These are phyloP conservation scores for Tirmania nivea DNA, from an alignment of 495 filamentous ascomycete genomes.

Conservation along the genomic window DNA sequence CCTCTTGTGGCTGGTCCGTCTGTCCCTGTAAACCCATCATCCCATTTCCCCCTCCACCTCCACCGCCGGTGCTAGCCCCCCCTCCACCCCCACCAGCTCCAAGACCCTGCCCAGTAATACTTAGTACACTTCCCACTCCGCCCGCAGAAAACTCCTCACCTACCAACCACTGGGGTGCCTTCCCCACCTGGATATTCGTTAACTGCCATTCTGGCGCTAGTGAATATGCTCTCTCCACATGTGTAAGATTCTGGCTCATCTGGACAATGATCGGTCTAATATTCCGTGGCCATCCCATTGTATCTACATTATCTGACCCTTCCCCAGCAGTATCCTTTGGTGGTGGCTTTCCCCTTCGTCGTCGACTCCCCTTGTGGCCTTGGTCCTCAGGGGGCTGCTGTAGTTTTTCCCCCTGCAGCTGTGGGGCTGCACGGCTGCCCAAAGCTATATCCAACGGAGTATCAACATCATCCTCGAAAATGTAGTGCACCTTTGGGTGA, in stretches of 20 bases:
- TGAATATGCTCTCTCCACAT: conserved; percentile 27
- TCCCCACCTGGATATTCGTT: conserved; percentile 26
- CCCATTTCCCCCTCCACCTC: neutral
- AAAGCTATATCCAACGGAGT: conserved; percentile 35
- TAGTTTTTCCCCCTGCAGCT: neutral
- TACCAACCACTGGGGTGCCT: conserved; percentile 37
- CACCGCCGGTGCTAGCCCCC: conserved; percentile 15
- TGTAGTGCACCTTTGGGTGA: conserved; percentile 68
- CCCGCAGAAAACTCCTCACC: conserved; percentile 20
- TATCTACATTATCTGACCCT: conserved; percentile 2
- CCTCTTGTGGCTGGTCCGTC: conserved; percentile 1
- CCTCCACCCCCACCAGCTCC: neutral
- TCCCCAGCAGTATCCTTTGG: neutral
- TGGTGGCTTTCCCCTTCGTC: conserved; percentile 5
- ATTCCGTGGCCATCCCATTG: conserved; percentile 4
- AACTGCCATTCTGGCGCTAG: conserved; percentile 34
- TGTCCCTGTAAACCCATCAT: neutral
- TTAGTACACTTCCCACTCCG: neutral
- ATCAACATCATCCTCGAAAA: conserved; percentile 61
- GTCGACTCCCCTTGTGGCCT: neutral
- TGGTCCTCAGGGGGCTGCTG: neutral
- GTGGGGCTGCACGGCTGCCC: conserved; percentile 1
- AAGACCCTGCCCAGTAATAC: neutral
- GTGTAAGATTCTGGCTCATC: conserved; percentile 25
- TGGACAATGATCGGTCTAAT: conserved; percentile 37